A percentile compares a stretch with the other conserved stretches of the same genome.
Evolutionary conservation across 805 yeast genomes (phyloP).

Genomic region (Lachancea nothofagi): DNA sequence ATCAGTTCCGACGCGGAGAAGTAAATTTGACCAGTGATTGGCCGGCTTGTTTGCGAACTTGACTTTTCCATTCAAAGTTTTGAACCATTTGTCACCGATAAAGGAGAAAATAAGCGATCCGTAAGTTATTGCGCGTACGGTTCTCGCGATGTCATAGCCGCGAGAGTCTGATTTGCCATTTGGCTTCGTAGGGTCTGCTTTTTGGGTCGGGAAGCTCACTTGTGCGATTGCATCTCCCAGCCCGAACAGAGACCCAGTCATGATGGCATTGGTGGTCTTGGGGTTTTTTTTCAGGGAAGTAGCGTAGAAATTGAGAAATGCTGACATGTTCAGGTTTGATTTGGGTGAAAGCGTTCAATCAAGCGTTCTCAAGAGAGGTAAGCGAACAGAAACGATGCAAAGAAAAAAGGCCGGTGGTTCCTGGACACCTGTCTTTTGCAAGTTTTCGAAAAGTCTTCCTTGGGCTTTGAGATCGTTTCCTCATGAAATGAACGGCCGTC

Average conservation of each 20-base stretch:
- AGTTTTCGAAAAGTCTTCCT: not conserved
- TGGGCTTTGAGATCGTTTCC: not conserved
- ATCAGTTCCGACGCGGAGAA: slow-evolving; percentile 57
- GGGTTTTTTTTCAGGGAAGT: slow-evolving; percentile 39
- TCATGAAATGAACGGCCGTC: not conserved
- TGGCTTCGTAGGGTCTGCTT: not conserved
- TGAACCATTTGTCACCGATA: slow-evolving; percentile 68
- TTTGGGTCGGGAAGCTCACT: slow-evolving; percentile 35
- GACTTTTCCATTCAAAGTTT: slow-evolving; percentile 40
- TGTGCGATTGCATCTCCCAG: slow-evolving; percentile 77
- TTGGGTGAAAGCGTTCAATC: not conserved
- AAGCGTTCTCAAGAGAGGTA: not conserved
- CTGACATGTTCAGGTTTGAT: slow-evolving; percentile 14
- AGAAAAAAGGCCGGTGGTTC: not conserved
- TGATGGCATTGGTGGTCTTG: slow-evolving; percentile 46
- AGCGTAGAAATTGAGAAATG: slow-evolving; percentile 18
- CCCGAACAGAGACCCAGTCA: slow-evolving; percentile 62
- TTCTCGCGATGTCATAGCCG: slow-evolving; percentile 49
- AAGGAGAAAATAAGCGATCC: slow-evolving; percentile 76
- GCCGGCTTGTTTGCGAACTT: slow-evolving; percentile 33
- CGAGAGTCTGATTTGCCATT: not conserved
- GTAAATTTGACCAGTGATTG: slow-evolving; percentile 33
- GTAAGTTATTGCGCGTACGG: slow-evolving; percentile 58
- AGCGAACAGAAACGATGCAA: not conserved
- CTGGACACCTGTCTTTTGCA: too few relatives aligned